phyloP scores from a whole-genome alignment of 306 rosid species.

The Citrullus colocynthis region DNA sequence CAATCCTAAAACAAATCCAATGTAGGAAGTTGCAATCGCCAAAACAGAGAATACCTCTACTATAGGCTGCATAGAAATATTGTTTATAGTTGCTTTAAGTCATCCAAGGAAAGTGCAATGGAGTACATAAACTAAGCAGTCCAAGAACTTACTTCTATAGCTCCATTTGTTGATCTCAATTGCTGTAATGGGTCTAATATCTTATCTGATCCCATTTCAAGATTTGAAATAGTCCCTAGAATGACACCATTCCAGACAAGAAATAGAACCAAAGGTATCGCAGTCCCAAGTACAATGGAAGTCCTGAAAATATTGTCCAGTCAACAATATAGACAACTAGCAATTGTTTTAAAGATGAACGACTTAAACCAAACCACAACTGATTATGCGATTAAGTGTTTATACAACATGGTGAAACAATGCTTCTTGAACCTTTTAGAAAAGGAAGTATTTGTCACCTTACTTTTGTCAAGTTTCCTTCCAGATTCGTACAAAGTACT shows the following conservation, averaged over 20 bases:
- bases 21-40: slow-evolving; percentile 67
- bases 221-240: slow-evolving; percentile 44
- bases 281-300: slow-evolving; percentile 61
- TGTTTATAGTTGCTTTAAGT: not conserved
- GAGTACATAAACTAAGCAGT: not conserved
- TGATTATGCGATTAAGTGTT: not conserved
- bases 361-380: not conserved
- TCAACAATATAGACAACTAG: not conserved
- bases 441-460: slow-evolving; percentile 37
- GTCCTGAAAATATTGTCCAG: slow-evolving; percentile 29
- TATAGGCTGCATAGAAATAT: slow-evolving; percentile 46
- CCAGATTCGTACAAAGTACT: slow-evolving; percentile 70
- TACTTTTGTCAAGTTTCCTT: slow-evolving; percentile 74
- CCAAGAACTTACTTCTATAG: slow-evolving; percentile 46
- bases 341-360: not conserved
- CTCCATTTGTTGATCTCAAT: slow-evolving; percentile 45
- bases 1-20: slow-evolving; percentile 73
- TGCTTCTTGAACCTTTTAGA: not conserved
- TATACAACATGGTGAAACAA: not conserved
- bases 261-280: slow-evolving; percentile 56
- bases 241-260: slow-evolving; percentile 76
- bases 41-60: slow-evolving; percentile 62
- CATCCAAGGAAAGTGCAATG: not conserved
- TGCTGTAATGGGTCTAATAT: slow-evolving; percentile 54
- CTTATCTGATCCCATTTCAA: slow-evolving; percentile 27